These are phyloP conservation scores for Trichoderma lentiforme DNA, from an alignment of 2,329 filamentous ascomycete genomes.

Conservation along the genomic window DNA sequence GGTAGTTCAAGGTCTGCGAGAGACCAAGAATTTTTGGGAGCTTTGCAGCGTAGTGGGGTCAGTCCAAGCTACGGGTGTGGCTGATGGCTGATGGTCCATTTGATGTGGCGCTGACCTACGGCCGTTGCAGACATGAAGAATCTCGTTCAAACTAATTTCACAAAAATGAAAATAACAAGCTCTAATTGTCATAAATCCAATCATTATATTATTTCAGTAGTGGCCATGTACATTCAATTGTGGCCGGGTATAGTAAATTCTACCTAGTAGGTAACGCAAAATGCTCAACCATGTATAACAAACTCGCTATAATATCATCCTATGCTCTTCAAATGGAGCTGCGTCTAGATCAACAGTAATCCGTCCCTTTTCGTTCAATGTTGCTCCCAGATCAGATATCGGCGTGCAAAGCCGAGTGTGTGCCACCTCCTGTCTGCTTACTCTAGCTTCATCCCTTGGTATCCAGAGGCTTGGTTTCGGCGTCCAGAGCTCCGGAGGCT, in stretches of 20 bases:
- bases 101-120: not conserved
- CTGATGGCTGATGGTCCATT: not conserved
- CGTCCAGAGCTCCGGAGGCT: conserved; percentile 62
- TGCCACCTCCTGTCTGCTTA: conserved; percentile 72
- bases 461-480: conserved; percentile 76
- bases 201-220: not conserved
- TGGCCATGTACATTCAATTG: not conserved
- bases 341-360: conserved; percentile 36
- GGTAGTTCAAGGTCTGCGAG: not conserved
- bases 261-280: not conserved
- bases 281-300: not conserved
- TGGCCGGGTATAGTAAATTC: conserved; percentile 3
- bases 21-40: conserved; percentile 17
- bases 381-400: conserved; percentile 62
- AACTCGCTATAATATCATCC: conserved; percentile 38
- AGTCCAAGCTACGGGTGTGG: conserved; percentile 8
- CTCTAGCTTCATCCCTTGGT: conserved; percentile 68
- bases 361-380: conserved; percentile 33
- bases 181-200: not conserved
- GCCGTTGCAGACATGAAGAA: not conserved
- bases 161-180: not conserved
- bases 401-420: conserved; percentile 69
- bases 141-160: not conserved
- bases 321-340: conserved; percentile 36
- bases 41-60: conserved; percentile 13